A percentile compares a stretch with the other conserved stretches of the same genome.
These are phyloP conservation scores for Xylariaceae sp. DNA, from an alignment of 2,329 filamentous ascomycete genomes.

Conservation along the genomic window DNA sequence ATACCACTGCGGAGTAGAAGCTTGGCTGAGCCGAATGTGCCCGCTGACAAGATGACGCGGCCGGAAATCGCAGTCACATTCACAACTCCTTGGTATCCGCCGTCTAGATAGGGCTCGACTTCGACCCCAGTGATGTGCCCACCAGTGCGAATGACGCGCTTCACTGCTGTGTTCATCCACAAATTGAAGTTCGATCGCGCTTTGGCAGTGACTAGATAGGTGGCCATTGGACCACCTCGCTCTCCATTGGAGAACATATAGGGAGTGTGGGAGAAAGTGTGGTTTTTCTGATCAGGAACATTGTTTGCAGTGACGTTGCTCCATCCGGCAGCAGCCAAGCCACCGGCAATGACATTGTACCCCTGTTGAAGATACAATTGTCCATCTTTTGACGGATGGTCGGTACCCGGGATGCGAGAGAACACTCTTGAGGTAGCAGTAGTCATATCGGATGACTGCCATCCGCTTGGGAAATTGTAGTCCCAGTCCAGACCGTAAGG, in stretches of 20 bases:
- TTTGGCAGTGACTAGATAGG: slow-evolving; percentile 64
- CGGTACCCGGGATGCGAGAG: slow-evolving; percentile 67
- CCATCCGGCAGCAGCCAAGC: slow-evolving; percentile 62
- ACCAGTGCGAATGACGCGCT: slow-evolving; percentile 62
- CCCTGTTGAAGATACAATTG: slow-evolving; percentile 66
- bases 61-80: slow-evolving; percentile 58
- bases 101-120: slow-evolving; percentile 52
- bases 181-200: slow-evolving; percentile 64
- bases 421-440: slow-evolving; percentile 62
- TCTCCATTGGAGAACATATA: slow-evolving; percentile 68
- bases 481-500: slow-evolving; percentile 67
- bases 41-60: slow-evolving; percentile 66
- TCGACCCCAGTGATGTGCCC: slow-evolving; percentile 66
- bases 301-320: slow-evolving; percentile 58
- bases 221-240: slow-evolving; percentile 67
- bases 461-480: slow-evolving; percentile 68
- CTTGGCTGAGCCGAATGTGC: slow-evolving; percentile 68
- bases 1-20: slow-evolving; percentile 67
- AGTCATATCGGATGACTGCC: slow-evolving; percentile 64
- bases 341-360: slow-evolving; percentile 60
- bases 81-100: slow-evolving; percentile 58
- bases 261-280: slow-evolving; percentile 60
- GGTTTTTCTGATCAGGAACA: slow-evolving; percentile 62
- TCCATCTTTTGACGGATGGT: slow-evolving; percentile 63
- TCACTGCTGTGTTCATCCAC: slow-evolving; percentile 64